Evolutionary conservation across 176 grass and related monocot genomes (phyloP).

Genomic region (Urochloa ruziziensis): DNA sequence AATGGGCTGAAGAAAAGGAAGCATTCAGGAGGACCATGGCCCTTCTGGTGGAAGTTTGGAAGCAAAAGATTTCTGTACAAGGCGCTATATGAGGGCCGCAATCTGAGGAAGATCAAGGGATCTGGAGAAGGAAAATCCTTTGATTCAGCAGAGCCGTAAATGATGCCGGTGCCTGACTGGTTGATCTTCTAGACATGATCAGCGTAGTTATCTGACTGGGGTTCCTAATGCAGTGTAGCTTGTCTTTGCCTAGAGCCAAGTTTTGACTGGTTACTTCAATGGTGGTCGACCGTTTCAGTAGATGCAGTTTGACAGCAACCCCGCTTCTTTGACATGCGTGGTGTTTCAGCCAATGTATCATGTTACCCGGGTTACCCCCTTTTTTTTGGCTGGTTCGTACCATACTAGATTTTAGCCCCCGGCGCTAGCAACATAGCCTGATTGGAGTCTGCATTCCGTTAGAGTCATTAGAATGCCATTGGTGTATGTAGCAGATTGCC

Average conservation of each 20-base stretch:
- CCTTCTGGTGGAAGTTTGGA: conserved; percentile 94
- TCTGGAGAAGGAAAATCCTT: conserved; percentile 28
- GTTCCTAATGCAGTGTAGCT: conserved; percentile 20
- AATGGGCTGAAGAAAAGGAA: conserved; percentile 56
- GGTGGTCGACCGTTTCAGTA: conserved; percentile 6
- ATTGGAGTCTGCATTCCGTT: neutral
- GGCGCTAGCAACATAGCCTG: neutral
- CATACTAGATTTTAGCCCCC: neutral
- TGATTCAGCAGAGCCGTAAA: conserved; percentile 9
- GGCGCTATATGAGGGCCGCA: conserved; percentile 44
- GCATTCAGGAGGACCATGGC: conserved; percentile 39
- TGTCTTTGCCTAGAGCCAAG: conserved; percentile 1
- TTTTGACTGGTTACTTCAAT: conserved; percentile 32
- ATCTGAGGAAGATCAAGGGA: conserved; percentile 32
- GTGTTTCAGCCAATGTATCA: neutral
- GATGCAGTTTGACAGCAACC: neutral
- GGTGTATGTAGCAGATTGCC: neutral
- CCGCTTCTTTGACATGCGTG: conserved; percentile 3
- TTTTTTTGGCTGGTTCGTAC: neutral
- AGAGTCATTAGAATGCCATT: neutral
- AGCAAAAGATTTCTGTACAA: conserved; percentile 84
- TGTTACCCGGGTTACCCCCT: too few species aligned
- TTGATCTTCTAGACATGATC: conserved; percentile 37
- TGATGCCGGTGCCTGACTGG: conserved; percentile 6
- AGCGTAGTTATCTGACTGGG: conserved; percentile 31